Evolutionary conservation across 2,329 filamentous ascomycete species (phyloP).

Genomic region (Sporothrix luriei): DNA sequence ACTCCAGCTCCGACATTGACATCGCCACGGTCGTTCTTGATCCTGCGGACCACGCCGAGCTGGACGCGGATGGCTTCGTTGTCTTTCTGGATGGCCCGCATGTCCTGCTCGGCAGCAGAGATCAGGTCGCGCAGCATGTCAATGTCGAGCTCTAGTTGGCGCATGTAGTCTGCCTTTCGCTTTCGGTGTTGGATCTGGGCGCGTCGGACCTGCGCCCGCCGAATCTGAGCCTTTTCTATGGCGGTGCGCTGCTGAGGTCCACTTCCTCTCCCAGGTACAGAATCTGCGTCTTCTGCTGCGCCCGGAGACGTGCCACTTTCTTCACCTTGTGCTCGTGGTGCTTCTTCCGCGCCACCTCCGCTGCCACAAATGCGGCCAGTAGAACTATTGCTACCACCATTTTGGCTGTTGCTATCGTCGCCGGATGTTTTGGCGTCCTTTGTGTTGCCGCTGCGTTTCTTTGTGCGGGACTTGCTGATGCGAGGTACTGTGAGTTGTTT

Average conservation of each 20-base stretch:
- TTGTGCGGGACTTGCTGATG: slow-evolving; percentile 18
- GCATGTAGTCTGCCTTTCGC: slow-evolving; percentile 59
- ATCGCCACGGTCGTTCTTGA: slow-evolving; percentile 1
- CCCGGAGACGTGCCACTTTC: slow-evolving; percentile 19
- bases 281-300: slow-evolving; percentile 22
- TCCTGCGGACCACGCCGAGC: slow-evolving; percentile 37
- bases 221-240: slow-evolving; percentile 50
- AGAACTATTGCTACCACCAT: slow-evolving; percentile 22
- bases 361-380: slow-evolving; percentile 11
- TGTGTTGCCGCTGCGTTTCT: not conserved
- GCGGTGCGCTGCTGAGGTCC: slow-evolving; percentile 30
- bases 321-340: slow-evolving; percentile 11
- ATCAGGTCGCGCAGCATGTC: slow-evolving; percentile 53
- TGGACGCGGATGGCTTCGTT: slow-evolving; percentile 50
- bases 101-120: slow-evolving; percentile 47
- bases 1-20: slow-evolving; percentile 24
- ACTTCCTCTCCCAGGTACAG: not conserved
- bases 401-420: not conserved
- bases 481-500: slow-evolving; percentile 23
- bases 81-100: slow-evolving; percentile 44
- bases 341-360: slow-evolving; percentile 26
- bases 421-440: not conserved
- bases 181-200: slow-evolving; percentile 60
- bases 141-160: slow-evolving; percentile 57
- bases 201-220: slow-evolving; percentile 56